These are phyloP conservation scores for Thinopyrum elongatum DNA, from an alignment of 176 grass and related monocot species.

Conservation along the genomic window DNA sequence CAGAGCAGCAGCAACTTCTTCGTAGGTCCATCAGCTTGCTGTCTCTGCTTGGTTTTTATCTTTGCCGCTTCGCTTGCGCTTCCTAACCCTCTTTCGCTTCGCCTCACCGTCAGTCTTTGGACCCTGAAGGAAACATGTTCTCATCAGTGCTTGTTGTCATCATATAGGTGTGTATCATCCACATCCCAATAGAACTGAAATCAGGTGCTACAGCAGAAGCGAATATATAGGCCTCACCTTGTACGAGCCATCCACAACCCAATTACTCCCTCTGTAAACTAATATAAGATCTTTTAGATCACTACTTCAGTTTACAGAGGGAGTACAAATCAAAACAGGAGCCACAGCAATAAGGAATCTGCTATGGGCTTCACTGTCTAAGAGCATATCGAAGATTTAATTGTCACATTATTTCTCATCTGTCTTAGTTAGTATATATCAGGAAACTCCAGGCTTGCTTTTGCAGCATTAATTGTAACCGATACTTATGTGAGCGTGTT, in stretches of 20 bases:
- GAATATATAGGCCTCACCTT: too few relatives aligned
- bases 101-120: neutral
- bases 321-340: neutral
- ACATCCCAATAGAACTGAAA: neutral
- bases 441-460: neutral
- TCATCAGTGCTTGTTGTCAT: neutral
- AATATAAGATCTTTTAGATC: too few relatives aligned
- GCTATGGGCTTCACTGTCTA: too few relatives aligned
- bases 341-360: neutral
- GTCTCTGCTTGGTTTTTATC: constrained; percentile 29
- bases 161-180: neutral
- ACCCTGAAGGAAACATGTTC: constrained; percentile 24
- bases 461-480: neutral
- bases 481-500: neutral
- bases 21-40: neutral
- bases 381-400: neutral
- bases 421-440: neutral
- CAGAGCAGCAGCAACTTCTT: neutral
- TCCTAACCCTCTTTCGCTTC: constrained; percentile 65
- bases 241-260: neutral
- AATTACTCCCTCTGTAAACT: too few relatives aligned
- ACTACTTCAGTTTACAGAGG: too few relatives aligned
- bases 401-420: neutral
- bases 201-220: too few relatives aligned
- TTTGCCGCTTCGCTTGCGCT: constrained; percentile 40